These are phyloP conservation scores for Hypoxylon sp. DNA, from an alignment of 2,329 filamentous ascomycete species.

Conservation along the genomic window DNA sequence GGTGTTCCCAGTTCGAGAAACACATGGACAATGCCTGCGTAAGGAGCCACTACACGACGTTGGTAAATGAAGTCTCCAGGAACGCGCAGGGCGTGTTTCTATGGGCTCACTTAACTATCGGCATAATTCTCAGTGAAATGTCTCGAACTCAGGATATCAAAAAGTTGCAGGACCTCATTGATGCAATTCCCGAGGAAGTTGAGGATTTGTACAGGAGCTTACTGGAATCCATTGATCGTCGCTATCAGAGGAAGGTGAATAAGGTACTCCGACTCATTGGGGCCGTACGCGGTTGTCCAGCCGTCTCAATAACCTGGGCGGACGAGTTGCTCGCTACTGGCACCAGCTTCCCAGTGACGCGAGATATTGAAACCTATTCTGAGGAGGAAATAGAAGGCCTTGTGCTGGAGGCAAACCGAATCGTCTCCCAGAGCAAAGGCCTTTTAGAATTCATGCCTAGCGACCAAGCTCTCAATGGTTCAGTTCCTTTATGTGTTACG, in stretches of 20 bases:
- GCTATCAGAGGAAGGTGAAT: background rate
- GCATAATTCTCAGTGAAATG: background rate
- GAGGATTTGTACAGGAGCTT: background rate
- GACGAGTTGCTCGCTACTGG: conserved; percentile 1
- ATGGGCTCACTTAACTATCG: conserved; percentile 6
- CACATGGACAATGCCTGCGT: background rate
- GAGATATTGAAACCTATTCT: background rate
- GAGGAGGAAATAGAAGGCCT: conserved; percentile 1
- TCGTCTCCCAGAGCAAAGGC: conserved; percentile 4
- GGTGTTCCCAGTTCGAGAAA: conserved; percentile 1
- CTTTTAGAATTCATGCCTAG: background rate
- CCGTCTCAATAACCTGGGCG: conserved; percentile 8
- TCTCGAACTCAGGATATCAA: no score
- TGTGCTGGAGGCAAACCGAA: conserved; percentile 3
- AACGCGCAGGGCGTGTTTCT: conserved; percentile 12
- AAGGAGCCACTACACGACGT: background rate
- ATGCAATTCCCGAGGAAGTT: conserved; percentile 1
- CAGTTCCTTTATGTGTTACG: background rate
- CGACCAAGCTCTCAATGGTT: no score
- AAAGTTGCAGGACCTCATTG: background rate
- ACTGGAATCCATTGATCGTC: conserved; percentile 5
- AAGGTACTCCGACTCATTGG: background rate
- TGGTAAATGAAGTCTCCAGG: background rate
- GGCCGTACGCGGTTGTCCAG: no score
- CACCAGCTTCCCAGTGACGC: background rate